Evolutionary conservation across 768 basidiomycete genomes (phyloP).

Genomic region (Favolaschia claudopus): DNA sequence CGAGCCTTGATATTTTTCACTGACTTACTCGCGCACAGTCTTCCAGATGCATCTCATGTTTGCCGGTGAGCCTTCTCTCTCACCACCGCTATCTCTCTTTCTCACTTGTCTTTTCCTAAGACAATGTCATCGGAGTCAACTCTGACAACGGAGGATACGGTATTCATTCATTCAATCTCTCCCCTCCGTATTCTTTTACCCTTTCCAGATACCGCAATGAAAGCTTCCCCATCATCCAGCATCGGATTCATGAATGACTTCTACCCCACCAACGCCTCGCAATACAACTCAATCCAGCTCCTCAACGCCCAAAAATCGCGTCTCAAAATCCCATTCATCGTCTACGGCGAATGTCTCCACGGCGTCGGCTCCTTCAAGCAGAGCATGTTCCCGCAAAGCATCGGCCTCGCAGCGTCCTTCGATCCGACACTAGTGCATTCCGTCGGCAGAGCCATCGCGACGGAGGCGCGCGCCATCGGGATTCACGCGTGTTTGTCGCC

Average conservation of each 20-base stretch:
- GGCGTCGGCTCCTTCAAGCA: conserved; percentile 34
- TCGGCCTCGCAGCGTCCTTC: conserved; percentile 30
- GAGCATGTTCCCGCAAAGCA: conserved; percentile 35
- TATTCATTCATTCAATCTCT: not conserved
- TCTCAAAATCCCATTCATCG: conserved; percentile 32
- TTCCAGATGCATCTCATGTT: conserved; percentile 29
- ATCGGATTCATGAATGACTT: conserved; percentile 16
- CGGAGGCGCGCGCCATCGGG: conserved; percentile 33
- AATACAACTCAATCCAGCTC: conserved; percentile 31
- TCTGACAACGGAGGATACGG: conserved; percentile 28
- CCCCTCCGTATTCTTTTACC: not conserved
- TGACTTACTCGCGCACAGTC: not conserved
- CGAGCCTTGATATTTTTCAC: not conserved
- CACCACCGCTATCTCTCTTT: not conserved
- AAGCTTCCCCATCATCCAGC: conserved; percentile 11
- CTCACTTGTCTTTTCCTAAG: not conserved
- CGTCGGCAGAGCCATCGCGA: conserved; percentile 33
- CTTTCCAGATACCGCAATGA: conserved; percentile 17
- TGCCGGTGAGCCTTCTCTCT: conserved; percentile 1
- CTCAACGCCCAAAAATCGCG: conserved; percentile 32
- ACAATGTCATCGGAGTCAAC: conserved; percentile 23
- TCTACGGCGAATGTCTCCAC: conserved; percentile 34
- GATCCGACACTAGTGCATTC: conserved; percentile 26
- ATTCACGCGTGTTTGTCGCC: conserved; percentile 34
- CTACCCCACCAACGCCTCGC: conserved; percentile 27